Percentiles rank a stretch among this genome's conserved stretches.
phyloP scores from a whole-genome alignment of 169 alveolate genomes.

The Miamiensis avidus region DNA sequence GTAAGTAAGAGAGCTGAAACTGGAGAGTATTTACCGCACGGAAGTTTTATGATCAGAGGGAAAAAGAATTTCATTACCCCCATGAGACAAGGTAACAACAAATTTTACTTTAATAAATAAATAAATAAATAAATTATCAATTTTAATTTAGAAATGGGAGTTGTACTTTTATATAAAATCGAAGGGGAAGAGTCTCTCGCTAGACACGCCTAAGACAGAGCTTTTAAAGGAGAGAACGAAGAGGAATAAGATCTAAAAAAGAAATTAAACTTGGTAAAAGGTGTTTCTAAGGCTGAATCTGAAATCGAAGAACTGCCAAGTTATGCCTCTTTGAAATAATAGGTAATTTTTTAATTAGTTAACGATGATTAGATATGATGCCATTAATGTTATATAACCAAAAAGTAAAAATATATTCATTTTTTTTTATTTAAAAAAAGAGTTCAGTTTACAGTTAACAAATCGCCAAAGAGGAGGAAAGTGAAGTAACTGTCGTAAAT shows the following conservation, averaged over 20 bases:
- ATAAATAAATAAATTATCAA: too few relatives aligned
- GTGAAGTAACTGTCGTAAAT: constrained; percentile 46
- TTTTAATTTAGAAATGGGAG: constrained; percentile 97
- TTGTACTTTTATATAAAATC: constrained; percentile 76
- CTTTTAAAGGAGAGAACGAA: constrained; percentile 25
- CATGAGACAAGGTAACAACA: too few relatives aligned
- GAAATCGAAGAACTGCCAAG: not conserved
- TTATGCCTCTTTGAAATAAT: not conserved
- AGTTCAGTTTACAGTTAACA: constrained; percentile 89
- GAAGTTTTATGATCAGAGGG: constrained; percentile 96
- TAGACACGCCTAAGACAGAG: constrained; percentile 52
- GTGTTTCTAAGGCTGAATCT: not conserved
- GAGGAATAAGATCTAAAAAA: constrained; percentile 22
- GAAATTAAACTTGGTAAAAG: constrained; percentile 4
- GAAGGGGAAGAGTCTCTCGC: constrained; percentile 48
- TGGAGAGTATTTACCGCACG: constrained; percentile 93
- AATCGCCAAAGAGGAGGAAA: constrained; percentile 70
- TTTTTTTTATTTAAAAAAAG: not conserved
- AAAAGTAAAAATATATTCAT: not conserved
- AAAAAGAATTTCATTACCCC: constrained; percentile 93
- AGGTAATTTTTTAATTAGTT: constrained; percentile 95
- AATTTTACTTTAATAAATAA: too few relatives aligned
- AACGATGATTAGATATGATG: constrained; percentile 91
- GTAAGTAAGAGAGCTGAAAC: constrained; percentile 97
- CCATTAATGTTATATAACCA: constrained; percentile 67